Base-by-base conservation (phyloP, 371 early-diverging fungal species). In the Scutellospora calospora region DNA sequence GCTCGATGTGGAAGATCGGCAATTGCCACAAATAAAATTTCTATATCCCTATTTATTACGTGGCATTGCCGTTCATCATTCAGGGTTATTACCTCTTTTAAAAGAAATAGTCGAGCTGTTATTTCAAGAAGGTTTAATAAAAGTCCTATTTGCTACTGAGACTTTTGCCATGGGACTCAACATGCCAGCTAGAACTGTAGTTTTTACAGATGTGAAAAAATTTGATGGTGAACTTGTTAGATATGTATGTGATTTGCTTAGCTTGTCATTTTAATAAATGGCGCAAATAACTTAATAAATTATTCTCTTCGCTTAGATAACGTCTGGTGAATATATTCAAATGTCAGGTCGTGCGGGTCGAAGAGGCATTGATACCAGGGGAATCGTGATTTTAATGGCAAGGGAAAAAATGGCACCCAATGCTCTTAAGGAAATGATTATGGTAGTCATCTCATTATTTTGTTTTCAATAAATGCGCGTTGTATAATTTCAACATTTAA, bases 121-220 rank as follows among this genome's bases (percentile, higher is more conserved):
- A 35, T 99, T 99, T 91, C 99, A 99, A 86, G 99, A 99, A 89
- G 97, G 97, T 52, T 87, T 99, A 66, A 83, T 99, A 51, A 99
- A 99, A 89, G 97, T 99, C 18, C 88, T 99, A 51, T 99, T 99
- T 93, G 99, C 99, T 51, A 99, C 99, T 0, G 99, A 99, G 86
- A 99, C 99, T 0, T 99, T 99, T 89, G 98, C 99, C 6, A 99
- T 99, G 85, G 99, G 99, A 62, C 86, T 99, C 68, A 99, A 99
- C 90, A 99, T 99, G 99, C 99, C 99, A 54, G 99, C 99, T 74
- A 98, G 98, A 84, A 99, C 99, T 1, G 99, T 99, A 18, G 96
- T 99, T 3, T 99, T 99, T 84, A 99, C 99, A 0, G 90, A 93
- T 75, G 96, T 99, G 14, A 94, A 95, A 82, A 99, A 99, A 83